These are phyloP conservation scores for Aspergillus sp. DNA, from an alignment of 2,329 filamentous ascomycete genomes.

Conservation along the genomic window DNA sequence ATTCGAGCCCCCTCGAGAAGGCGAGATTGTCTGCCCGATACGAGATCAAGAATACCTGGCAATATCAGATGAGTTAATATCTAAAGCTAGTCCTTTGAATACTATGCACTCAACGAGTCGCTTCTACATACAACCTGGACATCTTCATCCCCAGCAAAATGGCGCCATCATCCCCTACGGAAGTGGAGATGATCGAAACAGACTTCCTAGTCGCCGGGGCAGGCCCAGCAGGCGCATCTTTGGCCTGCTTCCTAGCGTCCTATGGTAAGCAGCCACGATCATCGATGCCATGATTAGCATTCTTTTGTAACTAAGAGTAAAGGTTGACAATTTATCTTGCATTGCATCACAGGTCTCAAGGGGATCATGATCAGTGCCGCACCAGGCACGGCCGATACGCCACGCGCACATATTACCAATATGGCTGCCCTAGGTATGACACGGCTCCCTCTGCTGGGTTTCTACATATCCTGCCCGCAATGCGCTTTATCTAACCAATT, in stretches of 20 bases:
- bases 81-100: too few species aligned
- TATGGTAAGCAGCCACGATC: conserved; percentile 42
- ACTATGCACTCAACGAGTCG: too few species aligned
- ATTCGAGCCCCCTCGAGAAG: too few species aligned
- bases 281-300: too few species aligned
- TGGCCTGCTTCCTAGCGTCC: conserved; percentile 50
- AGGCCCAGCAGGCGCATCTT: conserved; percentile 51
- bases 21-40: too few species aligned
- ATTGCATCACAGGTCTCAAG: conserved; percentile 38
- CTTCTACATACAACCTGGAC: too few species aligned
- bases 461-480: too few species aligned
- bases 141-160: not conserved
- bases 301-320: not conserved
- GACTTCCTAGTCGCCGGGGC: conserved; percentile 49
- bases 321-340: not conserved
- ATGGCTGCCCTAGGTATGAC: conserved; percentile 45
- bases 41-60: too few species aligned
- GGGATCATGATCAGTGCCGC: conserved; percentile 52
- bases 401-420: conserved; percentile 59
- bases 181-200: conserved; percentile 17
- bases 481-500: too few species aligned
- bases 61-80: too few species aligned
- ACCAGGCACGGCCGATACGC: conserved; percentile 51
- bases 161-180: not conserved
- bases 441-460: too few species aligned